Conservation (phyloP, 1,139 yeast species). For the Zygotorulaspora mrakii region DNA sequence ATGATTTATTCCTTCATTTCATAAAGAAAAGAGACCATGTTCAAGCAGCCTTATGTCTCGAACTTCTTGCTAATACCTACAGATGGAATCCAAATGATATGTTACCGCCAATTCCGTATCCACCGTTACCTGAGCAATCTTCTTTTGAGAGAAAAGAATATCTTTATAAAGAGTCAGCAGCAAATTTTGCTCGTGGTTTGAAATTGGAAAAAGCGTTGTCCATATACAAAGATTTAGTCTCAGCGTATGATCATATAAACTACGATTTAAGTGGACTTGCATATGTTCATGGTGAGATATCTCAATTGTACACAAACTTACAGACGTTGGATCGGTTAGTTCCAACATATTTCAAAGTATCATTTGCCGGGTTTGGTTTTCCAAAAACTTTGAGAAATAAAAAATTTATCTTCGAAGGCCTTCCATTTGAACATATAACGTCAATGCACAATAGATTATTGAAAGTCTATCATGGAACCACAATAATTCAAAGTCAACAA, state of each 20-base stretch:
- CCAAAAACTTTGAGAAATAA: constrained; percentile 73
- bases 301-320: constrained; percentile 62
- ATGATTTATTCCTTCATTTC: constrained; percentile 68
- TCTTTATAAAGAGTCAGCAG: constrained; percentile 67
- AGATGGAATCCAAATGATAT: constrained; percentile 64
- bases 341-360: constrained; percentile 76
- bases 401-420: constrained; percentile 78
- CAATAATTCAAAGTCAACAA: constrained; percentile 63
- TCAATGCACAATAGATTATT: constrained; percentile 76
- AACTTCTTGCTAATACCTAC: constrained; percentile 72
- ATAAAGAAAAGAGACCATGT: constrained; percentile 58
- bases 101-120: constrained; percentile 57
- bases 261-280: constrained; percentile 77
- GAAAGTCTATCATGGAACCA: constrained; percentile 78
- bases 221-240: constrained; percentile 70
- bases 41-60: constrained; percentile 81
- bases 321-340: constrained; percentile 69
- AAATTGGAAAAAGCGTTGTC: constrained; percentile 75
- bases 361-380: constrained; percentile 82
- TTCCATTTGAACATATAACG: constrained; percentile 82
- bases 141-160: constrained; percentile 80
- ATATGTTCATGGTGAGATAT: constrained; percentile 64
- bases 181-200: constrained; percentile 66
- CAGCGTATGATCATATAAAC: constrained; percentile 68
- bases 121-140: constrained; percentile 73